Evolutionary conservation across 2,329 filamentous ascomycete species (phyloP).

Genomic region (Diaporthe vexans): DNA sequence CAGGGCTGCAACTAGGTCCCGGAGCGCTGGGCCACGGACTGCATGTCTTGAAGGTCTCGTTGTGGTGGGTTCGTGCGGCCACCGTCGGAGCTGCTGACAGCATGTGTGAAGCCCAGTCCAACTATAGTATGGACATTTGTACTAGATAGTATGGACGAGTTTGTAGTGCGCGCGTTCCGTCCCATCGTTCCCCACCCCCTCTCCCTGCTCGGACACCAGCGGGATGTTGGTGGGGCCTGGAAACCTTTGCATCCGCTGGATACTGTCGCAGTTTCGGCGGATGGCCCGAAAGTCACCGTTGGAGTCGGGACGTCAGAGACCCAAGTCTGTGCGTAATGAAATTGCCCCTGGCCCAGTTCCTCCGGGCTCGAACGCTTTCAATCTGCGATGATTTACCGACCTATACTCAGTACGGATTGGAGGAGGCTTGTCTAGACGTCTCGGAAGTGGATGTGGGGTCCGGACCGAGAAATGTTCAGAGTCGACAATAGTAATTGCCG

Average conservation of each 20-base stretch:
- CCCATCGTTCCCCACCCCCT: conserved; percentile 18
- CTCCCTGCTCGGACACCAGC: conserved; percentile 31
- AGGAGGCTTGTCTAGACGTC: conserved; percentile 47
- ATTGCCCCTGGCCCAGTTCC: conserved; percentile 25
- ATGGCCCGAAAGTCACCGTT: conserved; percentile 35
- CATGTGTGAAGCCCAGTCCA: conserved; percentile 13
- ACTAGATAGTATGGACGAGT: background rate
- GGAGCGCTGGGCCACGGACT: conserved; percentile 29
- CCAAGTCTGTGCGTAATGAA: conserved; percentile 50
- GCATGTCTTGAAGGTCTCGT: conserved; percentile 31
- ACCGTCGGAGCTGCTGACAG: conserved; percentile 23
- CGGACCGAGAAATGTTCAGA: conserved; percentile 18
- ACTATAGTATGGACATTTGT: background rate
- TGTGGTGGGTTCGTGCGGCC: conserved; percentile 29
- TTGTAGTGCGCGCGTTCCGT: conserved; percentile 20
- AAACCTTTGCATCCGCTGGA: conserved; percentile 20
- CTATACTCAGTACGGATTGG: conserved; percentile 48
- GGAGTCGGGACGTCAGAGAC: conserved; percentile 42
- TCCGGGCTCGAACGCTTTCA: conserved; percentile 38
- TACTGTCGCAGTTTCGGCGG: conserved; percentile 36
- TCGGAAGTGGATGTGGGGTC: conserved; percentile 34
- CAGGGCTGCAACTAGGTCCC: conserved; percentile 31
- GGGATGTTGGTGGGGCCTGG: conserved; percentile 23
- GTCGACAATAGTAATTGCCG: conserved; percentile 33
- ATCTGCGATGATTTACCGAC: conserved; percentile 34